A percentile compares a stretch with the other conserved stretches of the same genome.
Conservation (phyloP, 805 yeast species). For the Hermanozyma aechmeae region DNA sequence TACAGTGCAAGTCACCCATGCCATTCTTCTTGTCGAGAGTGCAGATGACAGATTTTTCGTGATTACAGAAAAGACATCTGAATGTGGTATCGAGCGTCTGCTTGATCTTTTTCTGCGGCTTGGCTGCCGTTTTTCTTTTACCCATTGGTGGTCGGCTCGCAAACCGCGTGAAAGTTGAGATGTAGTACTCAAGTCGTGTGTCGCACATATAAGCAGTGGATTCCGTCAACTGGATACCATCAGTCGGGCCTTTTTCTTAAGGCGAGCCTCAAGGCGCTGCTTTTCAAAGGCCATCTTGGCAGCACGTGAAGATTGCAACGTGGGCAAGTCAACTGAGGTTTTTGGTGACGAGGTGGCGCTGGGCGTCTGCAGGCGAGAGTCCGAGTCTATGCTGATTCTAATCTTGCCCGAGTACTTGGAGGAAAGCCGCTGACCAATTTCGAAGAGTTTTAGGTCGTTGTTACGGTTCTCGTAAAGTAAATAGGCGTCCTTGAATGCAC, state of each 20-base stretch:
- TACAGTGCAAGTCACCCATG: conserved; percentile 79
- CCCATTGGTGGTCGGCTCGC: too few species aligned
- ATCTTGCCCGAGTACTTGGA: conserved; percentile 29
- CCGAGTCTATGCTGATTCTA: conserved; percentile 15
- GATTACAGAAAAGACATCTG: conserved; percentile 91
- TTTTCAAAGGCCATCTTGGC: conserved; percentile 36
- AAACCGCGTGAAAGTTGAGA: too few species aligned
- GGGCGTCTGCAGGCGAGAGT: conserved; percentile 3
- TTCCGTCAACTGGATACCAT: too few species aligned
- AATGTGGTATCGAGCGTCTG: conserved; percentile 74
- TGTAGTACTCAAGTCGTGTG: too few species aligned
- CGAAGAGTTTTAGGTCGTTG: conserved; percentile 29
- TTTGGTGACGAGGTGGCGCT: conserved; percentile 14
- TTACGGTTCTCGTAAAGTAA: conserved; percentile 22
- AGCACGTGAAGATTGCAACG: conserved; percentile 15
- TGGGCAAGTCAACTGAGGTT: conserved; percentile 6
- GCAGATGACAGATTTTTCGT: conserved; percentile 85
- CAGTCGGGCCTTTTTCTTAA: conserved; percentile 32
- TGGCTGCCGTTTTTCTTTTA: conserved; percentile 69
- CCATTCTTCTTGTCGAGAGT: conserved; percentile 78
- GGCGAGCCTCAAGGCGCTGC: conserved; percentile 35
- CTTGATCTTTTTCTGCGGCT: conserved; percentile 70
- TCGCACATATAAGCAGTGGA: too few species aligned
- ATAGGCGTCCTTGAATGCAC: conserved; percentile 24
- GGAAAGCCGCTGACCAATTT: conserved; percentile 31